These are phyloP conservation scores for Uromyces viciae-fabae DNA, from an alignment of 1,284 basidiomycete genomes.

Conservation along the genomic window DNA sequence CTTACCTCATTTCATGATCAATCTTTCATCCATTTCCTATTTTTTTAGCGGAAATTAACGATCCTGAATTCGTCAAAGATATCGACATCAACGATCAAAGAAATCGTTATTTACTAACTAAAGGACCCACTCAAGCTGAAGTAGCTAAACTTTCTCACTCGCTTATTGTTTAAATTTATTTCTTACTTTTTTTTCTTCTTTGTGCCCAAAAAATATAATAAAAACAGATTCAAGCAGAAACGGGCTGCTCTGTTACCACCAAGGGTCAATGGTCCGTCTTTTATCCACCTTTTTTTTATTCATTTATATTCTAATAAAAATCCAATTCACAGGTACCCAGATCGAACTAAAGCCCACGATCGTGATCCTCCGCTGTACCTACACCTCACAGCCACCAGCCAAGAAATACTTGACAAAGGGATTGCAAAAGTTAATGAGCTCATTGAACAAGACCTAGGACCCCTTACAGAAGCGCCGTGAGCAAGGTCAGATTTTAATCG, in stretches of 20 bases:
- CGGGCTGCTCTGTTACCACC: conserved; percentile 81
- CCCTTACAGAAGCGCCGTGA: conserved; percentile 75
- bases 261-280: conserved; percentile 74
- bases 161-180: background rate
- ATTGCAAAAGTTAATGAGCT: conserved; percentile 80
- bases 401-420: conserved; percentile 74
- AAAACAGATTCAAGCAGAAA: conserved; percentile 72
- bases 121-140: conserved; percentile 86
- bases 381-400: conserved; percentile 79
- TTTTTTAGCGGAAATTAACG: conserved; percentile 32
- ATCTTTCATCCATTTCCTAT: background rate
- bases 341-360: conserved; percentile 78
- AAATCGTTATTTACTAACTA: conserved; percentile 92
- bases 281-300: background rate
- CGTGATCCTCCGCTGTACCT: conserved; percentile 91
- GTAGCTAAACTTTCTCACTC: conserved; percentile 47
- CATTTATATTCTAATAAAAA: background rate
- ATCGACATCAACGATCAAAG: conserved; percentile 96
- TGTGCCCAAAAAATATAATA: too few relatives aligned
- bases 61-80: conserved; percentile 72
- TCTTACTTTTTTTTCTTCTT: background rate
- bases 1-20: background rate
- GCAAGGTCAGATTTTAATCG: background rate
- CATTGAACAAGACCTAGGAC: conserved; percentile 76
- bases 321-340: conserved; percentile 59